Base-by-base conservation (phyloP, 2,329 filamentous ascomycete genomes). In the Colletotrichum sp. region DNA sequence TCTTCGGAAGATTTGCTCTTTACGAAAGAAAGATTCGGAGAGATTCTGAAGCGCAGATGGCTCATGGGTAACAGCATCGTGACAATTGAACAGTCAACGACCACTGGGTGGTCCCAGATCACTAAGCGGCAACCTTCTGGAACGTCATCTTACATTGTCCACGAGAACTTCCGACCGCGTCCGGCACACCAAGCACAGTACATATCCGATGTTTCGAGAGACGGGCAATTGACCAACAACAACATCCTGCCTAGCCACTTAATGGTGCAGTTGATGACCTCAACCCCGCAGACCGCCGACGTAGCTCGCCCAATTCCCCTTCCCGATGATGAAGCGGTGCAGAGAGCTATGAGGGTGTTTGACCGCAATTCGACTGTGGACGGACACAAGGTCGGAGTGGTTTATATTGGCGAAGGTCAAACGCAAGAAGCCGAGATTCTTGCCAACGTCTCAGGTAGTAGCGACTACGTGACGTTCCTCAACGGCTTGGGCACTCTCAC, bases 371-470 rank as follows among this genome's bases (percentile, higher is more conserved):
- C 96, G 49, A 96, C 95, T 10, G 93, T 99, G 6, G 97, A 99
- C 84, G 96, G 96, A 8, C 96, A 99, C 88, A 98, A 98, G 85
- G 94, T 98, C 57, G 97, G 97, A 18, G 94, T 99, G 26, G 93
- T 99, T 55, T 99, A 98, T 84, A 94, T 99, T 78, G 96, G 94
- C 70, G 93, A 98, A 80, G 94, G 94, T 8, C 97, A 99, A 85
- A 95, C 91, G 1, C 86, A 93, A 2, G 97, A 99, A 83, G 87
- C 89, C 1, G 95, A 98, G 72, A 98, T 99, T 44, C 89, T 99
- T 32, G 91, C 94, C 80, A 99, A 99, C 79, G 92, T 95, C 6
- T 93, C 92, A 34, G 97, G 97, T 30, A 98, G 95, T 78, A 91
- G 92, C 60, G 96, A 98, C 81, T 99, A 98, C 81, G 93, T 95